Evolutionary conservation across 257 asterid species (phyloP).

Genomic region (Fraxinus quadrangulata): DNA sequence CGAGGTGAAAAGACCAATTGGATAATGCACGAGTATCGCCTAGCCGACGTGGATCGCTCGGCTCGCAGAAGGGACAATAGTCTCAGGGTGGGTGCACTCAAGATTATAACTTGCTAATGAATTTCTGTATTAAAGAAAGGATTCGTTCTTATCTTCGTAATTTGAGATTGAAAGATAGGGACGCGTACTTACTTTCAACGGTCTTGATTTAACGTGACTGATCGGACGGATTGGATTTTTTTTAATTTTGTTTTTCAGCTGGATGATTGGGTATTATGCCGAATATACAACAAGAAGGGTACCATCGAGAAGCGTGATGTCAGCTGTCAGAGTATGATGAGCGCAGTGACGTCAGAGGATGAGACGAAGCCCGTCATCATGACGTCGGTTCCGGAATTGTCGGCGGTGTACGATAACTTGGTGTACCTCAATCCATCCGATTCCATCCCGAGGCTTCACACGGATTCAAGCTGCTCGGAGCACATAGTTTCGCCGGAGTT

Average conservation of each 20-base stretch:
- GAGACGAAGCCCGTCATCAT: slow-evolving; percentile 56
- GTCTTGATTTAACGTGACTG: background rate
- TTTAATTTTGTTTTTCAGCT: slow-evolving; percentile 45
- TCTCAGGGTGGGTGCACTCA: slow-evolving; percentile 58
- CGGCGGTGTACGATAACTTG: slow-evolving; percentile 51
- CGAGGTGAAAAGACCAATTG: slow-evolving; percentile 79
- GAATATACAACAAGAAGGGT: slow-evolving; percentile 89
- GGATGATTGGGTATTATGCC: slow-evolving; percentile 95
- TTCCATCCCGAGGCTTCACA: slow-evolving; percentile 69
- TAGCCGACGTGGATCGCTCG: slow-evolving; percentile 82
- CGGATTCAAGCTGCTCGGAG: slow-evolving; percentile 84
- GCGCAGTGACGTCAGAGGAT: slow-evolving; percentile 39
- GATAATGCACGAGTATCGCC: slow-evolving; percentile 96
- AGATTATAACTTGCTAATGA: background rate
- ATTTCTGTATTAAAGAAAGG: background rate
- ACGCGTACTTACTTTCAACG: slow-evolving; percentile 4
- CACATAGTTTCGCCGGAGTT: slow-evolving; percentile 74
- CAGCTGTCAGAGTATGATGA: slow-evolving; percentile 28
- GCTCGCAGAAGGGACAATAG: slow-evolving; percentile 66
- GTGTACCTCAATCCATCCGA: slow-evolving; percentile 65
- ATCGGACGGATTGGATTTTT: slow-evolving; percentile 30
- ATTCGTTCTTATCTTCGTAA: slow-evolving; percentile 30
- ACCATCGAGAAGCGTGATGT: slow-evolving; percentile 49
- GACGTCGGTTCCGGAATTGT: slow-evolving; percentile 41
- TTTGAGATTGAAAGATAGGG: background rate